These are phyloP conservation scores for Fusarium keratoplasticum DNA, from an alignment of 2,329 filamentous ascomycete species.

Conservation along the genomic window DNA sequence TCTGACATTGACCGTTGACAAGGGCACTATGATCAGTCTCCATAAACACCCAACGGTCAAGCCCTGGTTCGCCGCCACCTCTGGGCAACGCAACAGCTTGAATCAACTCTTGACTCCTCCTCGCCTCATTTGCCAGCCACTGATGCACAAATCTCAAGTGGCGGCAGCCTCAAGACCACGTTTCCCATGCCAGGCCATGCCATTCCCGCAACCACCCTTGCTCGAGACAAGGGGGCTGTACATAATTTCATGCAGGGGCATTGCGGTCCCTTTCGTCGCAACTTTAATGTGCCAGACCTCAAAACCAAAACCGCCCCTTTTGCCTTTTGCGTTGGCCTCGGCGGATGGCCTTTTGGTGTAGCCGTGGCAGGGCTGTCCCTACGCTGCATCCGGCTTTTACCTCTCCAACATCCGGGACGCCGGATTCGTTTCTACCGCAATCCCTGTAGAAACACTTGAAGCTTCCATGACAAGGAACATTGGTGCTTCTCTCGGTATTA, in stretches of 20 bases:
- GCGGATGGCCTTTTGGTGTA: slow-evolving; percentile 16
- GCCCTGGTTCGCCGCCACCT: slow-evolving; percentile 5
- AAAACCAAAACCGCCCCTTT: not conserved
- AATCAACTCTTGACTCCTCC: not conserved
- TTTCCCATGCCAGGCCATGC: not conserved
- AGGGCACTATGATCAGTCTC: slow-evolving; percentile 2
- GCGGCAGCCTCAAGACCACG: slow-evolving; percentile 28
- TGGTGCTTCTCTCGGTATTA: not conserved
- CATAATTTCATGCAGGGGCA: slow-evolving; percentile 38
- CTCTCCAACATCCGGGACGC: slow-evolving; percentile 6
- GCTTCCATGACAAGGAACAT: not conserved
- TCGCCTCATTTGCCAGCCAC: slow-evolving; percentile 14
- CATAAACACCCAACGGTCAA: slow-evolving; percentile 15
- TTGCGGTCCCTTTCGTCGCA: slow-evolving; percentile 19
- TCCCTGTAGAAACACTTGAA: slow-evolving; percentile 8
- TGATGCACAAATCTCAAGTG: slow-evolving; percentile 22
- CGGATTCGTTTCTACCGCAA: slow-evolving; percentile 12
- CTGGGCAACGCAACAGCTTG: not conserved
- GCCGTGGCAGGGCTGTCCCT: slow-evolving; percentile 14
- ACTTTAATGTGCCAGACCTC: slow-evolving; percentile 14
- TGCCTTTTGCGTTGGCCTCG: not conserved
- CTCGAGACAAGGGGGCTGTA: slow-evolving; percentile 10
- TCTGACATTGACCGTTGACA: slow-evolving; percentile 6
- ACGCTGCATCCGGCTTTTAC: slow-evolving; percentile 7
- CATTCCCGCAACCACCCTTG: slow-evolving; percentile 7